These are phyloP conservation scores for Debaryomyces fabryi DNA, from an alignment of 1,139 yeast genomes.

Conservation along the genomic window DNA sequence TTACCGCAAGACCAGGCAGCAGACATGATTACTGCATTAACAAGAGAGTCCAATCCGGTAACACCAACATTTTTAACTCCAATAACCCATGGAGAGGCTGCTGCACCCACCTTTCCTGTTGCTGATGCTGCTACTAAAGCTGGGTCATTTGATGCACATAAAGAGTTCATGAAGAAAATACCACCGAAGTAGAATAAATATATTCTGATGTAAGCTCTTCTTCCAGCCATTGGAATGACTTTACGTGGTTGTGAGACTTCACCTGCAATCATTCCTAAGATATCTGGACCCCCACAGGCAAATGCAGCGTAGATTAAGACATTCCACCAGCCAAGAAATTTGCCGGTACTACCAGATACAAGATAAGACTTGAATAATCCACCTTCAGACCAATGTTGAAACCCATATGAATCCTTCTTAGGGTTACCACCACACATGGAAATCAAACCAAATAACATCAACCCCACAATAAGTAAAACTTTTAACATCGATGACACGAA, in stretches of 20 bases:
- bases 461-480: constrained; percentile 41
- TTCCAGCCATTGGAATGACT: constrained; percentile 39
- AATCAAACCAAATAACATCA: constrained; percentile 41
- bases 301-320: constrained; percentile 46
- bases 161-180: constrained; percentile 39
- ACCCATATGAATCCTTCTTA: constrained; percentile 31
- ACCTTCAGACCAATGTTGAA: constrained; percentile 48
- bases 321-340: constrained; percentile 49
- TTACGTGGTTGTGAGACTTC: constrained; percentile 42
- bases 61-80: constrained; percentile 74
- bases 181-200: constrained; percentile 35
- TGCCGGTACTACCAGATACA: constrained; percentile 37
- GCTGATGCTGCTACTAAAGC: constrained; percentile 40
- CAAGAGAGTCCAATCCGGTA: constrained; percentile 64
- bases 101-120: constrained; percentile 38
- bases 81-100: constrained; percentile 56
- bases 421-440: constrained; percentile 41
- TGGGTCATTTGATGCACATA: constrained; percentile 31
- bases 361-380: constrained; percentile 49
- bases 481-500: constrained; percentile 40
- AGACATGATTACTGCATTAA: constrained; percentile 71
- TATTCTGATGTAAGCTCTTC: constrained; percentile 39
- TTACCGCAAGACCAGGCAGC: constrained; percentile 81
- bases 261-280: constrained; percentile 45
- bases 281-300: constrained; percentile 48